Evolutionary conservation across 371 early-diverging fungal genomes (phyloP), one percentile per base, ranked within the genome.

Genomic region (Rhizopus delemar): DNA sequence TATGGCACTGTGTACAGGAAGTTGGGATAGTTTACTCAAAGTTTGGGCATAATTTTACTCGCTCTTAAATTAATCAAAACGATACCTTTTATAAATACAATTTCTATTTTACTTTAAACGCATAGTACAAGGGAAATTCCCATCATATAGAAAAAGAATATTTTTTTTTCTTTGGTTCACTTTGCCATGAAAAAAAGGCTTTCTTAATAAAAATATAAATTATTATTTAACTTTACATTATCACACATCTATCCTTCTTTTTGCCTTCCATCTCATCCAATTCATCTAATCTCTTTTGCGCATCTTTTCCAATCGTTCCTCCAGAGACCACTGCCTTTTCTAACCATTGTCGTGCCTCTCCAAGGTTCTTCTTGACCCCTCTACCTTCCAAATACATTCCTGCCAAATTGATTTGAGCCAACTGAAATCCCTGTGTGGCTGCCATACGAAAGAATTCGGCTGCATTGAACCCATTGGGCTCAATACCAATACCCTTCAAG

Each of bases 1-100:
- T 31, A 93, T 95, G 93, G 97, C 96, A 12, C 84, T 98, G 98
- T 22, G 22, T 22, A 22, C 22, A 22, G 22, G 22, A 22, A 22
- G 22, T 22, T 22, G 22, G 22, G 22, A 98, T 71, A 90, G 87
- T 48, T 77, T 89, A 70, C 85, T 98, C 60, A 97, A 96, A 93
- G 84, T 68, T 7, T 68, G 68, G 68, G 68, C 68, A 34, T 68
- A 57, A 22, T 34, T 53, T 54, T 54, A 48, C 31, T 22, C 22
- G 22, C 22, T 22, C 22, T 22, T 22, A 22, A 22, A 22, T 22
- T 22, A 22, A 22, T 22, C 22, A 22, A 22, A 22, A 22, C 22
- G 22, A 22, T 22, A 22, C 22, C 22, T 22, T 22, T 22, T 22
- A 22, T 22, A 22, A 22, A 22, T 22, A 22, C 22, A 22, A 22